Evolutionary conservation across 2,329 filamentous ascomycete species (phyloP).

Genomic region (Alternaria triticimaculans): DNA sequence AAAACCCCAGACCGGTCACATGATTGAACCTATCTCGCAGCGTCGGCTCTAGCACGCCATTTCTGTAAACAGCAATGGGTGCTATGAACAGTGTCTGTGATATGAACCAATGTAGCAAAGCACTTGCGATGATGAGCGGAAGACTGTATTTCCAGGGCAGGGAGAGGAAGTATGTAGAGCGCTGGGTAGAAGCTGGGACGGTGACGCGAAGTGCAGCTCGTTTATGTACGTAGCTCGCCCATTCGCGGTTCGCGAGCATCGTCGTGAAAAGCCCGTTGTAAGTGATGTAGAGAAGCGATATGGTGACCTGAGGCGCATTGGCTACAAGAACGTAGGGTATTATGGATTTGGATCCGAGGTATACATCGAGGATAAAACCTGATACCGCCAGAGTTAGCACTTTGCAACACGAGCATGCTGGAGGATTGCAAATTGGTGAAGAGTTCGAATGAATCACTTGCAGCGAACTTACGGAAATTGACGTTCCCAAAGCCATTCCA

Average conservation of each 20-base stretch:
- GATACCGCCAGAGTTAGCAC: not conserved
- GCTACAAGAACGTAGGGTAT: not conserved
- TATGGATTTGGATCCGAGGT: fast-evolving
- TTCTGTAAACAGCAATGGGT: not conserved
- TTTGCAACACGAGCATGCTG: too few relatives aligned
- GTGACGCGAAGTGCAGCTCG: not conserved
- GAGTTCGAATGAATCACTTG: too few relatives aligned
- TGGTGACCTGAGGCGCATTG: not conserved
- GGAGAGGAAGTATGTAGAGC: not conserved
- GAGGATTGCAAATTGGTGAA: too few relatives aligned
- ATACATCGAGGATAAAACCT: not conserved
- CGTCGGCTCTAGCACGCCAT: not conserved
- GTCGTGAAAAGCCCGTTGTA: fast-evolving
- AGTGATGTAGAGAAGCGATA: fast-evolving
- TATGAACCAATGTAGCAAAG: not conserved
- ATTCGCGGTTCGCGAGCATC: not conserved
- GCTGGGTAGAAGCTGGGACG: not conserved
- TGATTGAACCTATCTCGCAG: too few relatives aligned
- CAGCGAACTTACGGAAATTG: too few relatives aligned
- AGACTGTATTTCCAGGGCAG: not conserved
- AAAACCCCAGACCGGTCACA: not conserved
- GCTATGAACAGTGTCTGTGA: fast-evolving
- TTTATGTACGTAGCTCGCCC: not conserved
- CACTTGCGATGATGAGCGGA: fast-evolving
- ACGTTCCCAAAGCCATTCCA: too few relatives aligned